Evolutionary conservation across 2,329 filamentous ascomycete species (phyloP), one percentile per base, ranked within the genome.

Genomic region (Ophiosphaerella narmari): DNA sequence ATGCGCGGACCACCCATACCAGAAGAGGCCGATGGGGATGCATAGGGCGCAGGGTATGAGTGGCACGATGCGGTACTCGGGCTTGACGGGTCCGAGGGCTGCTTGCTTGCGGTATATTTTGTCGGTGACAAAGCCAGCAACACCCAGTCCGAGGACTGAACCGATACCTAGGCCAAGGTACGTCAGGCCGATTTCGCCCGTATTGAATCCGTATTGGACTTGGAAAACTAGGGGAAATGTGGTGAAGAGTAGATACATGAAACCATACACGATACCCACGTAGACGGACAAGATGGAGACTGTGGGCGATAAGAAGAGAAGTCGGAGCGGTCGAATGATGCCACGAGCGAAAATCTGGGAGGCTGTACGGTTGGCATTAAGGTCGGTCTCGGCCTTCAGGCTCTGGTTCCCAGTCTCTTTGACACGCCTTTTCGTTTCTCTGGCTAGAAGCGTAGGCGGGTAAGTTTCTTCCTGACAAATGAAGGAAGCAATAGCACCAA

Each of bases 401-500:
- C 46, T 36, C 7, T 21, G 24, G 18, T 59, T 55, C 1, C 55
- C 55, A 3, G 55, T 58, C 16, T 50, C 45, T 39, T 56, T 56
- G 7, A 42, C 16, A 39, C 56, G 39, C n/a, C 39, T 52, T 12
- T 21, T 39, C n/a, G 42, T 41, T 32, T 56, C 56, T 12, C 48
- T 41, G 5, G 54, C 43, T 61, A 96, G 76, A 18, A 96, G 80
- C 0, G 80, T 80, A 0, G 90, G 90, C 0, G 85, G 82, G 62
- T 95, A 95, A 0, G 90, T 93, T 74, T 96, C 91, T 55, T 83
- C 82, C 43, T 52, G 52, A 16, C 48, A 46, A 11, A 57, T 21
- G 16, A 55, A 50, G 7, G 62, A 61, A 12, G 61, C 50, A 14
- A 74, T 62, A 9, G 72, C 64, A 5, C 52, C 43, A 26, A 55